Evolutionary conservation across 169 alveolate genomes (phyloP), one percentile per base, ranked within the genome.

Genomic region (Cyclospora cayetanensis): DNA sequence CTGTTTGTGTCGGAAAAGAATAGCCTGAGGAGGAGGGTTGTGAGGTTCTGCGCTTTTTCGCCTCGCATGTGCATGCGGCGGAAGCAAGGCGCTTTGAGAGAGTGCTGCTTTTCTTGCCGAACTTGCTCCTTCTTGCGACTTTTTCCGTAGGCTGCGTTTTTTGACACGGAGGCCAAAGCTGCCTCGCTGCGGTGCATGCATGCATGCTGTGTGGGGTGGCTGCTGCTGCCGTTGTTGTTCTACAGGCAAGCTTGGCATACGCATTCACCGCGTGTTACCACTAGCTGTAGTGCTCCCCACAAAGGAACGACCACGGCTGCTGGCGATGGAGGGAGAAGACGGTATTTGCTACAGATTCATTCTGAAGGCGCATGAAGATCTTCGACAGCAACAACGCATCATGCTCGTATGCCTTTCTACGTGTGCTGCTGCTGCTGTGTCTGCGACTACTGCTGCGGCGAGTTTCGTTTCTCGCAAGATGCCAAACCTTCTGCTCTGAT

Each of bases 281-380:
- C 29, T 11, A 2, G 88, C 70, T 25, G 94, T 95, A 66, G 97
- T 97, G 68, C 90, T 97, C 29, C 92, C 93, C 29, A 94, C 98
- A 25, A 97, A 97, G 66, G 96, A 97, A 90, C 97, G 95, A 77
- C 99, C 99, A 5, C 96, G 99, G 76, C 96, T 94, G 66, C 82
- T 97, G 22, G 90, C 92, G n/a, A 95, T 97, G 93, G 93, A 92
- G 92, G 99, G 99, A 60, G 94, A 94, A 29, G 98, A 97, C 94
- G 97, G 97, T 22, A 95, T 96, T 91, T 97, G 95, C 93, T 97
- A 97, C 90, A 88, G 90, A 52, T 97, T 96, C 93, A 92, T 97
- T 53, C 92, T 97, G 43, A 97, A 97, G 96, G 98, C 97, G 18
- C 98, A 96, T 88, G 98, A 96, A 63, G 98, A 97, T 92, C 94